Conservation (phyloP, 495 filamentous ascomycete species). For the Neurospora africana region DNA sequence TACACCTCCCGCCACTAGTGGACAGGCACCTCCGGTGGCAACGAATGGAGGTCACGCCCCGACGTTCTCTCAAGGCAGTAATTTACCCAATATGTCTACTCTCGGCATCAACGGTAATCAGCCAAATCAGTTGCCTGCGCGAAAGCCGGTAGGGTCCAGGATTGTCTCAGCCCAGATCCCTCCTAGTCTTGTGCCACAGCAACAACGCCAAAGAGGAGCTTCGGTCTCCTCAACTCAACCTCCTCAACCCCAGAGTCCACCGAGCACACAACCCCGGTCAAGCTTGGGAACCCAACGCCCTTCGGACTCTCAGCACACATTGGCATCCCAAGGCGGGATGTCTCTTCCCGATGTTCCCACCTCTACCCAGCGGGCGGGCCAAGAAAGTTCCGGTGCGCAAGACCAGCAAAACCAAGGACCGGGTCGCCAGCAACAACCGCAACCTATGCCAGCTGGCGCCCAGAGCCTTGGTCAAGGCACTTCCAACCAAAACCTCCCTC, state of each 20-base stretch:
- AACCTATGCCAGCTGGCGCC: background rate
- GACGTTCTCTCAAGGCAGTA: background rate
- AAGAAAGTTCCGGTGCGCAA: background rate
- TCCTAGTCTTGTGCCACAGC: background rate
- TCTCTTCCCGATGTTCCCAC: background rate
- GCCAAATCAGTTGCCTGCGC: conserved; percentile 1
- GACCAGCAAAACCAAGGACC: background rate
- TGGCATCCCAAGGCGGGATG: background rate
- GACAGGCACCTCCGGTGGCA: background rate
- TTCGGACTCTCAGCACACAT: background rate
- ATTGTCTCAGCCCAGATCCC: background rate
- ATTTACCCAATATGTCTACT: background rate
- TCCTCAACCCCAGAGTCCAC: background rate
- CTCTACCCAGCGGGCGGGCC: background rate
- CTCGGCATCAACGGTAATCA: background rate
- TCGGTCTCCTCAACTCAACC: conserved; percentile 1
- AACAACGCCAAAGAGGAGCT: conserved; percentile 2
- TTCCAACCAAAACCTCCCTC: background rate
- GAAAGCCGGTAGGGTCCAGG: conserved; percentile 5
- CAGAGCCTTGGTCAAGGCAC: background rate
- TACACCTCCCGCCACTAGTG: conserved; percentile 10
- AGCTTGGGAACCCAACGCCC: background rate
- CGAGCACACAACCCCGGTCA: background rate
- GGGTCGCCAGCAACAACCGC: background rate
- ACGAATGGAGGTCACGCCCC: background rate